phyloP scores from a whole-genome alignment of 1,284 basidiomycete species.

The Naganishia sp. region DNA sequence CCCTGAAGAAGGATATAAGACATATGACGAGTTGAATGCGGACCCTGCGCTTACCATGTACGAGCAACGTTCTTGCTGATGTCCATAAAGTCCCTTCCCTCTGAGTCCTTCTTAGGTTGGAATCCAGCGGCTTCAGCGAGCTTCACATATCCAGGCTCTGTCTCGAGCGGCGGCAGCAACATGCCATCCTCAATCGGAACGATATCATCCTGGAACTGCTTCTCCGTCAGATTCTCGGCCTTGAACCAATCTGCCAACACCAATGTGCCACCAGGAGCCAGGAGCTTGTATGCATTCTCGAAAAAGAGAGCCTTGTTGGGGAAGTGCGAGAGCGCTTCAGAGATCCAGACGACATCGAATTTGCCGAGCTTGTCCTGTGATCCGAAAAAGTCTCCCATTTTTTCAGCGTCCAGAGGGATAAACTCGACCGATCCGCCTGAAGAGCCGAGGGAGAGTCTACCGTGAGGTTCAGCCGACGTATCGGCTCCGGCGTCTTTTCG shows the following conservation, averaged over 20 bases:
- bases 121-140: conserved; percentile 31
- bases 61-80: conserved; percentile 34
- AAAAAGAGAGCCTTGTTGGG: conserved; percentile 36
- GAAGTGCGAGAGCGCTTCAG: conserved; percentile 37
- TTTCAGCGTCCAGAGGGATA: conserved; percentile 35
- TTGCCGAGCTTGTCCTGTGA: conserved; percentile 10
- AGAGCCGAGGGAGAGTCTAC: conserved; percentile 3
- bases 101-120: conserved; percentile 4
- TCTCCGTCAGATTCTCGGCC: conserved; percentile 22
- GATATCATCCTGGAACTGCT: conserved; percentile 32
- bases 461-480: background rate
- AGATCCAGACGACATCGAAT: conserved; percentile 37
- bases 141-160: conserved; percentile 31
- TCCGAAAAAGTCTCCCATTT: conserved; percentile 29
- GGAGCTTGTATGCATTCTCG: conserved; percentile 30
- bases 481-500: conserved; percentile 19
- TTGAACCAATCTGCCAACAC: conserved; percentile 37
- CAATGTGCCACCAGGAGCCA: conserved; percentile 23
- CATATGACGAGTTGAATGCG: background rate
- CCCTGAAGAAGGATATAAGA: conserved; percentile 26
- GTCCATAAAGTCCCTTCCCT: conserved; percentile 33
- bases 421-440: conserved; percentile 31
- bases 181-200: conserved; percentile 36
- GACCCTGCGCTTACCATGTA: conserved; percentile 31
- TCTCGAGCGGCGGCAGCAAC: conserved; percentile 34